phyloP scores from a whole-genome alignment of 163 green algal genomes.

The Volvox carteri region DNA sequence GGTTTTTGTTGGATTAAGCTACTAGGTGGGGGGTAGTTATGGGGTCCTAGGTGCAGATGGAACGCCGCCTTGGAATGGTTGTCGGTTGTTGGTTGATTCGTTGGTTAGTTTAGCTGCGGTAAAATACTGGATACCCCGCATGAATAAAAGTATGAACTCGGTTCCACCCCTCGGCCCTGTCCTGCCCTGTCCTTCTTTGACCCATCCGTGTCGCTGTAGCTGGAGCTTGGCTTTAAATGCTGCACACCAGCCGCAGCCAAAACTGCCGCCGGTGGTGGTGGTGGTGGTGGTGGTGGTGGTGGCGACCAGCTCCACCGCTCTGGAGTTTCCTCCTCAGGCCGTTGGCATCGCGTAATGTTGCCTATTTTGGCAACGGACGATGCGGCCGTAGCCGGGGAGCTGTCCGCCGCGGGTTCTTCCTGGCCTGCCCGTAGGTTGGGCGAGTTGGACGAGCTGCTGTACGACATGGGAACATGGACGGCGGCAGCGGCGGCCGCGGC shows the following conservation, averaged over 20 bases:
- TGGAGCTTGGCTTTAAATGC: background rate
- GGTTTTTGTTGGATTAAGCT: no score
- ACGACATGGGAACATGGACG: conserved; percentile 14
- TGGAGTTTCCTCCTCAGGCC: background rate
- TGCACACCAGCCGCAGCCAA: background rate
- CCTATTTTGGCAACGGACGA: conserved; percentile 3
- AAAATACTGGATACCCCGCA: no score
- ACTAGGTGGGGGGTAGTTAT: no score
- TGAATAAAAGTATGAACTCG: no score
- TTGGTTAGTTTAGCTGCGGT: no score
- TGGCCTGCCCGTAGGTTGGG: background rate
- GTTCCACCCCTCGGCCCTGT: no score
- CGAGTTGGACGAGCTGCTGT: conserved; percentile 25
- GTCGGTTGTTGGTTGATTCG: no score
- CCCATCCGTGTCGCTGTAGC: conserved; percentile 1
- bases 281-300: no score
- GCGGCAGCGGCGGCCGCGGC: background rate
- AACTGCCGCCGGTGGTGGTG: background rate
- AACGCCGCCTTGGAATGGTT: no score
- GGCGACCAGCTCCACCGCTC: background rate
- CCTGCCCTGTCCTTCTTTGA: no score
- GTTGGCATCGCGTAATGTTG: background rate
- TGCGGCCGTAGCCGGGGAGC: background rate
- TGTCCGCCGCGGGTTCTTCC: background rate
- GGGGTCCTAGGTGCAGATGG: no score